Conservation (phyloP, 1,284 basidiomycete species). For the Irpex lacteus region DNA sequence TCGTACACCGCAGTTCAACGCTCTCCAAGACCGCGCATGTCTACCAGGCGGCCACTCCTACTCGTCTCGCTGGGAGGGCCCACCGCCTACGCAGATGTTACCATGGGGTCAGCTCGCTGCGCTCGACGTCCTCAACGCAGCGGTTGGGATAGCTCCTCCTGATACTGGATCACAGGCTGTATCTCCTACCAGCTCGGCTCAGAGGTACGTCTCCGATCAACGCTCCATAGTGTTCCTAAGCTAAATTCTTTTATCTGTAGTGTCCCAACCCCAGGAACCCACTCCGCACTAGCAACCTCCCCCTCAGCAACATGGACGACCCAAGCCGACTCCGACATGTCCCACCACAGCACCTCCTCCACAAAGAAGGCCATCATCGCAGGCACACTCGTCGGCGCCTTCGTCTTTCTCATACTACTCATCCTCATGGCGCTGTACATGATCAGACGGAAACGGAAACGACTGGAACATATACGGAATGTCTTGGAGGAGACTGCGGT, state of each 20-base stretch:
- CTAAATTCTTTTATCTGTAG: too few relatives aligned
- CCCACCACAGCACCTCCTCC: too few relatives aligned
- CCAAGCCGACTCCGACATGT: too few relatives aligned
- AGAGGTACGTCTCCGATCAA: too few relatives aligned
- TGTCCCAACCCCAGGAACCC: too few relatives aligned
- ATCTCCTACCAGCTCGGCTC: too few relatives aligned
- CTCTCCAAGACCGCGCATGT: slow-evolving; percentile 4
- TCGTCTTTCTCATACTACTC: neutral
- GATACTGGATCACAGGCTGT: too few relatives aligned
- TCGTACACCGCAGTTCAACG: slow-evolving; percentile 6
- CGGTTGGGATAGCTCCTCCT: neutral
- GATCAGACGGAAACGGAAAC: neutral
- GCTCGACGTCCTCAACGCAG: slow-evolving; percentile 7
- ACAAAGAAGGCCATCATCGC: neutral
- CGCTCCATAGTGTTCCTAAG: too few relatives aligned
- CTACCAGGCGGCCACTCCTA: neutral
- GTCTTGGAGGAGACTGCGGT: neutral
- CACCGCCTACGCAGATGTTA: neutral
- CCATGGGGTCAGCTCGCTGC: slow-evolving; percentile 10
- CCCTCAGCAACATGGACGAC: too few relatives aligned
- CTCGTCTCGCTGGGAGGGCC: slow-evolving; percentile 10
- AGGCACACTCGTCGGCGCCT: neutral
- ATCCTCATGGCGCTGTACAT: neutral
- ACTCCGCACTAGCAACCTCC: too few relatives aligned
- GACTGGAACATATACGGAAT: neutral